Evolutionary conservation across 2,329 filamentous ascomycete genomes (phyloP), one percentile per base, ranked within the genome.

Genomic region (Aspergillus puulaauensis): DNA sequence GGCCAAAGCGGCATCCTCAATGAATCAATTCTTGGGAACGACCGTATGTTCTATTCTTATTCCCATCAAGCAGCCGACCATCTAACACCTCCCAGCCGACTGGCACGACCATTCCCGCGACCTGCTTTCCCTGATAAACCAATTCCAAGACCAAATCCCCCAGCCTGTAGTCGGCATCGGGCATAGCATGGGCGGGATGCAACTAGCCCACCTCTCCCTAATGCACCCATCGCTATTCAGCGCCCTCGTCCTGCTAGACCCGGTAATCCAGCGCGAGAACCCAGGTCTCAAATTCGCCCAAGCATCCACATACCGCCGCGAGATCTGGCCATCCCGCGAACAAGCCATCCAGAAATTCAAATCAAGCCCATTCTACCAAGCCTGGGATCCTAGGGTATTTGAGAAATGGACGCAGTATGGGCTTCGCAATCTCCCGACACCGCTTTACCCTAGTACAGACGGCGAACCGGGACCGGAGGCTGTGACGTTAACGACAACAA

Each of bases 301-400:
- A 12, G 50, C 45, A 19, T 41, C 57, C n/a, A 57, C 47, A n/a
- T 78, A 77, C 57, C 85, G 91, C 7, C 84, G 89, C 48, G 90
- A 95, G 64, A 65, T 81, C 51, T 96, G 91, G 91, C 86, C 89
- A 0, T 89, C 86, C 1, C 82, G 86, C 6, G 76, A 76, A 19
- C 86, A 78, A 2, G 91, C 90, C 12, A 80, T 78, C 52, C 80
- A 78, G 5, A 75, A 83, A 5, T 90, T 95, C 73, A 72, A 73
- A 50, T 82, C 81, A 44, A 87, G 80, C 65, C 80, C 81, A 40
- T 93, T 93, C 74, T 95, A 91, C 75, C 77, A 83, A 46, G 62
- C 80, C 2, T 96, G 91, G 91, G 90, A 96, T 67, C 77, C 81
- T 3, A 81, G 90, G 43, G 90, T 90, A 0, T 78, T 95, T 0